phyloP scores from a whole-genome alignment of 148 eudicot genomes.

The Rhododendron ferrugineum region DNA sequence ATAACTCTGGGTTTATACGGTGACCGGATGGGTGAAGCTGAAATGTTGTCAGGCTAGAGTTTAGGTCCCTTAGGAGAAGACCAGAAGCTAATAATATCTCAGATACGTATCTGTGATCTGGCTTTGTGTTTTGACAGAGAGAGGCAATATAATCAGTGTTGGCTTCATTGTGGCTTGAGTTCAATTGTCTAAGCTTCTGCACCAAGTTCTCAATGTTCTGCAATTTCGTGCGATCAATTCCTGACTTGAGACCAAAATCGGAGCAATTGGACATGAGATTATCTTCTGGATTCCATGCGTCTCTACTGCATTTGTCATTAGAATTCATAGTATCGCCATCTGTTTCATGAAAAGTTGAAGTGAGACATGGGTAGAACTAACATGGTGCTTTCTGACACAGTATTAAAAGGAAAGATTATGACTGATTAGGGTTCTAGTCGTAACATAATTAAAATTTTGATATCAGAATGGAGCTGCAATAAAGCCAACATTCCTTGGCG shows the following conservation, averaged over 20 bases:
- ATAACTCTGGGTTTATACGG: constrained; percentile 79
- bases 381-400: neutral
- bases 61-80: constrained; percentile 75
- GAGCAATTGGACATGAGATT: constrained; percentile 17
- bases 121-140: constrained; percentile 70
- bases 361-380: constrained; percentile 2
- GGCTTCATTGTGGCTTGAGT: constrained; percentile 75
- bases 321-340: constrained; percentile 25
- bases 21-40: constrained; percentile 81
- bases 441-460: neutral
- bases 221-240: constrained; percentile 60
- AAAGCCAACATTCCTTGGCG: neutral
- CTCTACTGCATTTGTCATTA: constrained; percentile 20
- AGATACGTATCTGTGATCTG: constrained; percentile 79
- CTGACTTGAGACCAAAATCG: constrained; percentile 27
- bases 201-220: constrained; percentile 73
- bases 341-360: constrained; percentile 7
- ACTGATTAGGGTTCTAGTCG: neutral
- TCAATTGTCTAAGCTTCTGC: constrained; percentile 71
- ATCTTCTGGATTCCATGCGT: constrained; percentile 25
- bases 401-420: neutral
- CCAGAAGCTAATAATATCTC: constrained; percentile 89
- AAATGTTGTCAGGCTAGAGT: constrained; percentile 50
- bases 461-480: neutral
- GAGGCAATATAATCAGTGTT: constrained; percentile 85